Evolutionary conservation across 768 basidiomycete species (phyloP).

Genomic region (Macrolepiota albuminosa): DNA sequence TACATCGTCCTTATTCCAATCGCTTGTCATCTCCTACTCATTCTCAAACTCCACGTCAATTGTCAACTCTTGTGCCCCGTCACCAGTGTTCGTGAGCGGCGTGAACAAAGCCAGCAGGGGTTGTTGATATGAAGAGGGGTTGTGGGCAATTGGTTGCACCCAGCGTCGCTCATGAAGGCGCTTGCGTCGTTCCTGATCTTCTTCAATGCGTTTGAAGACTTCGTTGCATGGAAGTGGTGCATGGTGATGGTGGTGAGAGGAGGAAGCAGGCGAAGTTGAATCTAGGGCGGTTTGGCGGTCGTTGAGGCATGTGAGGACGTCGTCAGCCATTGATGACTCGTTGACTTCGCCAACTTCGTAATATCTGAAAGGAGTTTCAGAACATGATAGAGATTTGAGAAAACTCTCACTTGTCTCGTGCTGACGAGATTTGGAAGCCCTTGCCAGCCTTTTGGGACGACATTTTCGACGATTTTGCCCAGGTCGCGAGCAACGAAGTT

Average conservation of each 20-base stretch:
- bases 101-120: slow-evolving; percentile 55
- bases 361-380: slow-evolving; percentile 46
- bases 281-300: slow-evolving; percentile 29
- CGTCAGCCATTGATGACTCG: slow-evolving; percentile 77
- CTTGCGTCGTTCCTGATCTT: slow-evolving; percentile 90
- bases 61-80: slow-evolving; percentile 55
- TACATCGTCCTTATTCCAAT: slow-evolving; percentile 88
- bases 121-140: slow-evolving; percentile 34
- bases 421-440: slow-evolving; percentile 86
- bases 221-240: slow-evolving; percentile 55
- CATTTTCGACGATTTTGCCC: slow-evolving; percentile 68
- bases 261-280: slow-evolving; percentile 7
- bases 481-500: slow-evolving; percentile 78
- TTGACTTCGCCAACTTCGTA: slow-evolving; percentile 89
- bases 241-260: slow-evolving; percentile 19
- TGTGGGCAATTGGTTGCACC: slow-evolving; percentile 75
- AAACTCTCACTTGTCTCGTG: slow-evolving; percentile 67
- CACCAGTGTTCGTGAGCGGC: slow-evolving; percentile 46
- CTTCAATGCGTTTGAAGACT: slow-evolving; percentile 82
- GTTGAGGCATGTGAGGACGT: slow-evolving; percentile 54
- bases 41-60: slow-evolving; percentile 86
- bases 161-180: slow-evolving; percentile 85
- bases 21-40: slow-evolving; percentile 85
- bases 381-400: neutral
- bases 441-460: slow-evolving; percentile 86